These are phyloP conservation scores for Amesomyces nigricolor DNA, from an alignment of 2,329 filamentous ascomycete genomes.

Conservation along the genomic window DNA sequence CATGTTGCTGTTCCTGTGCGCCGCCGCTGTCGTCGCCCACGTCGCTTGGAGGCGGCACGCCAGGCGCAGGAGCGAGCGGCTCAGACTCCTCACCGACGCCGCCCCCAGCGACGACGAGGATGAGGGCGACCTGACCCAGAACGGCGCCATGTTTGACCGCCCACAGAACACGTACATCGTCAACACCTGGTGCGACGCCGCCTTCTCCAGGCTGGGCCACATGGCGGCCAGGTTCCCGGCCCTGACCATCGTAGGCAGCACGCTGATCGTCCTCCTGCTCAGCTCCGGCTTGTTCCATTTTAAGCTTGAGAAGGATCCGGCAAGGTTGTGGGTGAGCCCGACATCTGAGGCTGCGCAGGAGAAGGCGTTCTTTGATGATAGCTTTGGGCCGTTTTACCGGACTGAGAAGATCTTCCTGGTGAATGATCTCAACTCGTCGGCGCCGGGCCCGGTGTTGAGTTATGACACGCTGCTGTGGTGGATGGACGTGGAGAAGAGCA, in stretches of 20 bases:
- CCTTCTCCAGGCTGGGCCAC: conserved; percentile 76
- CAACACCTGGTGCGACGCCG: conserved; percentile 73
- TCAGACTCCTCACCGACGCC: conserved; percentile 81
- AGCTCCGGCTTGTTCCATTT: conserved; percentile 88
- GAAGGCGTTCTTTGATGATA: conserved; percentile 86
- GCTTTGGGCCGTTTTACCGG: conserved; percentile 94
- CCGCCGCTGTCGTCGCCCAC: conserved; percentile 64
- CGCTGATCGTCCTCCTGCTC: conserved; percentile 70
- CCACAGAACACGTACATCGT: conserved; percentile 75
- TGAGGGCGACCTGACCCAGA: conserved; percentile 76
- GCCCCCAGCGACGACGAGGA: conserved; percentile 88
- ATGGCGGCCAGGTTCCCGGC: conserved; percentile 76
- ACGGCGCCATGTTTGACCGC: conserved; percentile 69
- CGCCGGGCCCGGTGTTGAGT: conserved; percentile 70
- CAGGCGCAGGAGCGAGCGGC: conserved; percentile 69
- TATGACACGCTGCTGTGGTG: conserved; percentile 91
- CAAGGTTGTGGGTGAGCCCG: conserved; percentile 93
- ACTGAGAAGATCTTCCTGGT: conserved; percentile 91
- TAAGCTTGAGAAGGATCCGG: conserved; percentile 83
- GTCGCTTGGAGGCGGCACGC: conserved; percentile 69
- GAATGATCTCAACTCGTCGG: conserved; percentile 66
- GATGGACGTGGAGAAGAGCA: conserved; percentile 79
- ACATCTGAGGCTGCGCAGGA: conserved; percentile 85
- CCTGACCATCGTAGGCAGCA: conserved; percentile 70
- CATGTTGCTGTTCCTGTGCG: conserved; percentile 62